Percentiles rank a stretch among this genome's conserved stretches.
phyloP scores from a whole-genome alignment of 2,329 filamentous ascomycete species.

The Ilyonectria destructans region DNA sequence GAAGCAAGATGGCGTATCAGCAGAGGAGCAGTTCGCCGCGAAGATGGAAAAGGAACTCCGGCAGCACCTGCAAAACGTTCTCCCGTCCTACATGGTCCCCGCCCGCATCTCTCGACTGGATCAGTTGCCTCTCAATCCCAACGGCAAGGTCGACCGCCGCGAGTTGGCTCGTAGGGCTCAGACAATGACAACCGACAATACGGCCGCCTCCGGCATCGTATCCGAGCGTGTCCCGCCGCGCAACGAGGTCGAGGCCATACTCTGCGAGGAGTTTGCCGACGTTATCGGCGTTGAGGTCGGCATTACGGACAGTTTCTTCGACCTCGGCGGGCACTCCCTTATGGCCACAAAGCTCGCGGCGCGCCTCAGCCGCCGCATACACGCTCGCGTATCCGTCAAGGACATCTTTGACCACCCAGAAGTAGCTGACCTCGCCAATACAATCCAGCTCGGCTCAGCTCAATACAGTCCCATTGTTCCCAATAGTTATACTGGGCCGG shows the following conservation, averaged over 20 bases:
- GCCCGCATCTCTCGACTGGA: constrained; percentile 40
- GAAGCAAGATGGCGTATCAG: neutral
- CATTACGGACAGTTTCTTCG: constrained; percentile 52
- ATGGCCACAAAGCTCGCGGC: constrained; percentile 54
- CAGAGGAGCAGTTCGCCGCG: neutral
- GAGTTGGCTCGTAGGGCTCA: too few relatives aligned
- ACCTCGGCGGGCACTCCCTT: constrained; percentile 49
- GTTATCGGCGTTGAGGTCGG: constrained; percentile 30
- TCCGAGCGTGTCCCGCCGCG: neutral
- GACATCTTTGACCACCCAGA: constrained; percentile 57
- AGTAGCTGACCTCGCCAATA: neutral
- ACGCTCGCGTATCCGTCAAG: constrained; percentile 60
- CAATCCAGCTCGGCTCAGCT: too few relatives aligned
- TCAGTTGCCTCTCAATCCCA: constrained; percentile 47
- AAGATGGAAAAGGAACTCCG: too few relatives aligned
- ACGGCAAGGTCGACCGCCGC: constrained; percentile 48
- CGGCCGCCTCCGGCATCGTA: neutral
- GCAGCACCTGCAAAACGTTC: neutral
- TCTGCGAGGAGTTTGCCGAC: constrained; percentile 24
- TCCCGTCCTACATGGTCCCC: constrained; percentile 51
- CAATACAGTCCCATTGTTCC: too few relatives aligned
- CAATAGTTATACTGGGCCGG: neutral
- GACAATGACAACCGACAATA: neutral
- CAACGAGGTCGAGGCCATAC: neutral
- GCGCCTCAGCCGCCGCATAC: constrained; percentile 36